Evolutionary conservation across 495 filamentous ascomycete genomes (phyloP), one percentile per base, ranked within the genome.

Genomic region (Hypoxylon crocopeplum): DNA sequence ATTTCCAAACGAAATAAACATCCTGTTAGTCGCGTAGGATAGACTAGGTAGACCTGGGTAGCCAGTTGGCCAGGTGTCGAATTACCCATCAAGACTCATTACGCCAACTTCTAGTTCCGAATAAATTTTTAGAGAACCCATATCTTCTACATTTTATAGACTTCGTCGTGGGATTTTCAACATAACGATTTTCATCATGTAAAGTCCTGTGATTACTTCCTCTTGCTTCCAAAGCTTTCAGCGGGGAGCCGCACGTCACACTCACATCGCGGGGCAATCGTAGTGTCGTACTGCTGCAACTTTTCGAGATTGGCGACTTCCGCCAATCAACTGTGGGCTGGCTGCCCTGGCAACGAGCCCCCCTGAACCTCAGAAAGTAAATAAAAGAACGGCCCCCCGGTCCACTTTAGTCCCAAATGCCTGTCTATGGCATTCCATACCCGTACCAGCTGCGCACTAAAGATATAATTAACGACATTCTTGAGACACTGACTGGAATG

Each of bases 401-500:
- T 39, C 40, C 32, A 21, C 38, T 11, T 48, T 48, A 45, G 16
- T 7, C 27, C 30, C 30, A 56, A 24, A 68, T 70, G 68, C 48
- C 60, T n/a, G 54, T 64, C 36, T 68, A 68, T 47, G 68, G 68
- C 61, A 58, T 68, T 59, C 55, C 64, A 58, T 48, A 60, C 42
- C 56, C 46, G 29, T 48, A 55, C 25, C 54, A 57, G 39, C 58
- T 48, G 38, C 64, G 64, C 32, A 55, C 56, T 32, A 60, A 63
- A 61, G 65, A 74, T 39, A 67, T 70, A 16, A 49, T 81, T 65
- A 45, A 63, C 33, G 70, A 77, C 44, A 73, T 79, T 49, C 64
- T 71, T 48, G 70, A 79, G 39, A 75, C 72, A 50, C 63, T 82
- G 59, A 70, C 70, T 71, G 74, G 67, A 61, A 77, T 81, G 64